Evolutionary conservation across 495 filamentous ascomycete species (phyloP).

Genomic region (Penicillium odoratum): DNA sequence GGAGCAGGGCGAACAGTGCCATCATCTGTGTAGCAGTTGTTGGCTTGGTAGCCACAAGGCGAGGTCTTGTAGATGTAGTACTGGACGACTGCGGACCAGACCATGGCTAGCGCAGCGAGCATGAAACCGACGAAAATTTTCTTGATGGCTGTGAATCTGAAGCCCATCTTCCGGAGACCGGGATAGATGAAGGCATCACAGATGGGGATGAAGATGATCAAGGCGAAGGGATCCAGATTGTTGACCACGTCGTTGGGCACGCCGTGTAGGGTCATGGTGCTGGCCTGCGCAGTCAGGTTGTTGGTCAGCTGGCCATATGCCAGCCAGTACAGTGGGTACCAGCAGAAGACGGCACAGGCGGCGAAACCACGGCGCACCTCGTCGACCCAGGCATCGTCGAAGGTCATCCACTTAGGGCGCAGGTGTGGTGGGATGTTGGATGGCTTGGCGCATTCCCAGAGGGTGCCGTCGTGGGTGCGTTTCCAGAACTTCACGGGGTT

Average conservation of each 20-base stretch:
- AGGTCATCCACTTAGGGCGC: slow-evolving; percentile 62
- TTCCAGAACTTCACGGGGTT: slow-evolving; percentile 49
- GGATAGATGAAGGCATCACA: slow-evolving; percentile 68
- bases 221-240: slow-evolving; percentile 69
- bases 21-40: slow-evolving; percentile 39
- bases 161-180: slow-evolving; percentile 52
- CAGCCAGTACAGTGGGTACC: slow-evolving; percentile 72
- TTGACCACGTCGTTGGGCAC: slow-evolving; percentile 68
- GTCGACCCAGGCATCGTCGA: slow-evolving; percentile 74
- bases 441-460: slow-evolving; percentile 69
- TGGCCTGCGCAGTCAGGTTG: slow-evolving; percentile 61
- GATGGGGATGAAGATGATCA: slow-evolving; percentile 70
- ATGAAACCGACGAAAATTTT: slow-evolving; percentile 68
- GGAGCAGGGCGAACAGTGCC: slow-evolving; percentile 36
- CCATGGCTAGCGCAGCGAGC: slow-evolving; percentile 58
- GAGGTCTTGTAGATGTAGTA: slow-evolving; percentile 63
- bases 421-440: slow-evolving; percentile 43
- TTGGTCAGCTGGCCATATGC: slow-evolving; percentile 59
- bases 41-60: slow-evolving; percentile 57
- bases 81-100: slow-evolving; percentile 62
- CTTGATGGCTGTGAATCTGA: slow-evolving; percentile 65
- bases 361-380: slow-evolving; percentile 67
- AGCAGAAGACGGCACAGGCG: slow-evolving; percentile 69
- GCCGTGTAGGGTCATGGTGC: slow-evolving; percentile 50
- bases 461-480: slow-evolving; percentile 42